Percentiles rank a stretch among this genome's conserved stretches.
These are phyloP conservation scores for Wickerhamiella azymoides DNA, from an alignment of 805 yeast species.

Conservation along the genomic window DNA sequence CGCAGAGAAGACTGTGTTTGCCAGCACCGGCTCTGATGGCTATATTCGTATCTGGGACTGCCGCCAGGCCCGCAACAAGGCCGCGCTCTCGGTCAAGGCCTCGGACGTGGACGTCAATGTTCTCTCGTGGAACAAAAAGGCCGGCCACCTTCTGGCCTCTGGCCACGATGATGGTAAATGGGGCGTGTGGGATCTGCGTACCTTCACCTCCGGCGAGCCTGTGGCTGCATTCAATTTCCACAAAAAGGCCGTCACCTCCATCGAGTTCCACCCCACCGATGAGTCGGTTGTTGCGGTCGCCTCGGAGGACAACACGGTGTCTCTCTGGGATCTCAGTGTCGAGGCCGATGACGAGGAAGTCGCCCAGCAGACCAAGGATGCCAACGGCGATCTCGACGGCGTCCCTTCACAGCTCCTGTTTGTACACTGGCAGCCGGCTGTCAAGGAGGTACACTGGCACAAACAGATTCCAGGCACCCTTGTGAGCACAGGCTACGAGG, in stretches of 20 bases:
- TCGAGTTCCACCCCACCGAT: slow-evolving; percentile 87
- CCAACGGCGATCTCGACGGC: slow-evolving; percentile 59
- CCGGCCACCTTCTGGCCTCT: slow-evolving; percentile 75
- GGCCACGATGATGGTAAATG: slow-evolving; percentile 97
- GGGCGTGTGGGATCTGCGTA: slow-evolving; percentile 96
- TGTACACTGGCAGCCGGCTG: slow-evolving; percentile 97
- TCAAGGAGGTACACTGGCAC: slow-evolving; percentile 97
- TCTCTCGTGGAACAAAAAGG: slow-evolving; percentile 84
- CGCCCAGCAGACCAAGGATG: slow-evolving; percentile 65
- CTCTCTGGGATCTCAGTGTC: slow-evolving; percentile 95
- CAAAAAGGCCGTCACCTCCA: slow-evolving; percentile 81
- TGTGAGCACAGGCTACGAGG: slow-evolving; percentile 91
- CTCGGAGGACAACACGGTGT: slow-evolving; percentile 92
- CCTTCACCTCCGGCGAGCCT: slow-evolving; percentile 57
- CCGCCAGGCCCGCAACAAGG: slow-evolving; percentile 79
- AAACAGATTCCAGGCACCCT: slow-evolving; percentile 91
- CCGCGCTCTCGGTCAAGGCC: slow-evolving; percentile 75
- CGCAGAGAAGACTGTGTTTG: slow-evolving; percentile 83
- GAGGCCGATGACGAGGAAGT: slow-evolving; percentile 98
- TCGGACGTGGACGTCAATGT: slow-evolving; percentile 81
- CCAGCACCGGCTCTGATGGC: slow-evolving; percentile 90
- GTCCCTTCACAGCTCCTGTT: slow-evolving; percentile 92
- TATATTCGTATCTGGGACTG: slow-evolving; percentile 92
- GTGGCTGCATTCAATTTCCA: slow-evolving; percentile 95
- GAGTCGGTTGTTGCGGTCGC: slow-evolving; percentile 93